Evolutionary conservation across 768 basidiomycete genomes (phyloP).

Genomic region (Agaricus sinodeliciosus): DNA sequence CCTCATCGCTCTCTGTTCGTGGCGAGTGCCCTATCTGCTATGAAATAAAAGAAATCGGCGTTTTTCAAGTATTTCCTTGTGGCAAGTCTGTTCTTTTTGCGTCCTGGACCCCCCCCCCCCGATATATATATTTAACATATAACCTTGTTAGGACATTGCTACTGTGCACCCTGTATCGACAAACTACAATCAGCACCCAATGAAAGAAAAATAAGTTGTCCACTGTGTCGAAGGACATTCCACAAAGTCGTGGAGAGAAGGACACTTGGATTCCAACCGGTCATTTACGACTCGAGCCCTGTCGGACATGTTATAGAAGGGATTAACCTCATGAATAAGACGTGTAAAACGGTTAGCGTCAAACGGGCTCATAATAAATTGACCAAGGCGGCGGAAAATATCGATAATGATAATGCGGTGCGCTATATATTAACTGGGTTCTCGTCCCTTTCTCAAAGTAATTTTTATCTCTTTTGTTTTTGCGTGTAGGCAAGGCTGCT

Average conservation of each 20-base stretch:
- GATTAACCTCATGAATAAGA: slow-evolving; percentile 8
- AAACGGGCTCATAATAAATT: slow-evolving; percentile 29
- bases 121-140: too few relatives aligned
- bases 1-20: slow-evolving; percentile 1
- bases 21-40: slow-evolving; percentile 21
- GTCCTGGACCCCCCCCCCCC: background rate
- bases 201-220: background rate
- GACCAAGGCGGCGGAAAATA: slow-evolving; percentile 19
- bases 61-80: slow-evolving; percentile 28
- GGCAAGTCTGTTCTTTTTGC: slow-evolving; percentile 18
- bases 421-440: slow-evolving; percentile 2
- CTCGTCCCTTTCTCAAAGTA: too few relatives aligned
- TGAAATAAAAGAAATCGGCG: slow-evolving; percentile 15
- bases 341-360: slow-evolving; percentile 20
- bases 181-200: slow-evolving; percentile 8
- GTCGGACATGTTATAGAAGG: slow-evolving; percentile 10
- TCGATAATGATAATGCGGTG: slow-evolving; percentile 23
- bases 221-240: slow-evolving; percentile 1
- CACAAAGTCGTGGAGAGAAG: background rate
- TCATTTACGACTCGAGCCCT: background rate
- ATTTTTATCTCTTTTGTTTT: too few relatives aligned
- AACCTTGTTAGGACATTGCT: slow-evolving; percentile 32
- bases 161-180: slow-evolving; percentile 28
- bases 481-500: slow-evolving; percentile 23
- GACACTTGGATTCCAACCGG: slow-evolving; percentile 3